Percentiles rank a stretch among this genome's conserved stretches.
phyloP scores from a whole-genome alignment of 1,139 yeast species.

The Candida glucosophila region DNA sequence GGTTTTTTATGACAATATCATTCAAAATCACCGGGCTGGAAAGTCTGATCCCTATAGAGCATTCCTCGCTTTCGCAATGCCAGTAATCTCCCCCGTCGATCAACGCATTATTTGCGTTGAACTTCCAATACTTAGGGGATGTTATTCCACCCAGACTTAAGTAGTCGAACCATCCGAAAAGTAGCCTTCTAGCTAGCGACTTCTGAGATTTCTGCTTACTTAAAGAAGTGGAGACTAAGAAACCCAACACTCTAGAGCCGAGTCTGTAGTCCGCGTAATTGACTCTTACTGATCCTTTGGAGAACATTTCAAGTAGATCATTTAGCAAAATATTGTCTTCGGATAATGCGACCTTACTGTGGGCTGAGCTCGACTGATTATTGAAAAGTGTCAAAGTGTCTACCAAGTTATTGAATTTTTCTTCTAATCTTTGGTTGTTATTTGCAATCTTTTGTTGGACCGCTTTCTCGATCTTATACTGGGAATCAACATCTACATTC shows the following conservation, averaged over 20 bases:
- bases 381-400: conserved; percentile 13
- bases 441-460: conserved; percentile 14
- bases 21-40: conserved; percentile 26
- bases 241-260: conserved; percentile 36
- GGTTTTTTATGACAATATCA: conserved; percentile 21
- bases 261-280: conserved; percentile 35
- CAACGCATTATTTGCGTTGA: conserved; percentile 32
- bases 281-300: conserved; percentile 28
- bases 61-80: conserved; percentile 21
- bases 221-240: conserved; percentile 21
- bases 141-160: conserved; percentile 14
- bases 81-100: conserved; percentile 27
- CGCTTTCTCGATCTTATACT: conserved; percentile 13
- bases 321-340: conserved; percentile 13
- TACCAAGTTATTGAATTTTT: conserved; percentile 19
- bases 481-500: conserved; percentile 10
- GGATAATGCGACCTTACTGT: conserved; percentile 6
- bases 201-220: conserved; percentile 1
- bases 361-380: conserved; percentile 1
- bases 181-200: conserved; percentile 17
- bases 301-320: conserved; percentile 23
- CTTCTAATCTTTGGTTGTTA: conserved; percentile 17
- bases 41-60: conserved; percentile 30
- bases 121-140: conserved; percentile 19
- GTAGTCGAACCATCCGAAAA: conserved; percentile 37